Conservation (phyloP, 345 rosid genomes). For the Nasturtium officinale region DNA sequence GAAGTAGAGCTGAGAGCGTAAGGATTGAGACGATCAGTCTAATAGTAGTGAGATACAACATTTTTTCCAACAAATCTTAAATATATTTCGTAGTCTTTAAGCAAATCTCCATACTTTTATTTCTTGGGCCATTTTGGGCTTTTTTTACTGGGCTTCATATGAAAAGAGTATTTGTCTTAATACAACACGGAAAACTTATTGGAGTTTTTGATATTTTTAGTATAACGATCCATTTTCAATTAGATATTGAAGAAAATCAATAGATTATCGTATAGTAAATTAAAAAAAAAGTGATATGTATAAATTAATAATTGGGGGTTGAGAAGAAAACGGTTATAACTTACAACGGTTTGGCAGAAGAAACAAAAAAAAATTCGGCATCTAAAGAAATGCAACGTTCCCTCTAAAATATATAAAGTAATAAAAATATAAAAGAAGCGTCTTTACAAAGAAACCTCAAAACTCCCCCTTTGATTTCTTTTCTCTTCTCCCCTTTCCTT, state of each 20-base stretch:
- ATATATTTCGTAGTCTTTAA: not conserved
- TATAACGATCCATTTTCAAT: not conserved
- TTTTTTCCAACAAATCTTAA: not conserved
- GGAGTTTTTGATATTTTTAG: not conserved
- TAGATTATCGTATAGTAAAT: not conserved
- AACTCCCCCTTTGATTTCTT: not conserved
- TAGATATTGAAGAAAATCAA: not conserved
- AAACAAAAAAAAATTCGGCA: slow-evolving; percentile 11
- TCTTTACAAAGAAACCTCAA: slow-evolving; percentile 32
- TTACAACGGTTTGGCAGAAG: slow-evolving; percentile 22
- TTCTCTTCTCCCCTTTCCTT: slow-evolving; percentile 4
- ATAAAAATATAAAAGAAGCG: slow-evolving; percentile 10
- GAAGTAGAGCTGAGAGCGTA: not conserved
- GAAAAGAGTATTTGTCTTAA: too few relatives aligned
- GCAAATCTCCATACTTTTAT: not conserved
- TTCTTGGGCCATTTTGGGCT: too few relatives aligned
- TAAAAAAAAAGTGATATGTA: not conserved
- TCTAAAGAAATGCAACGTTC: slow-evolving; percentile 33
- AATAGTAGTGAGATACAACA: not conserved
- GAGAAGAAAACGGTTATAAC: slow-evolving; percentile 25
- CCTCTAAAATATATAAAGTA: not conserved
- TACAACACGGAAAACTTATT: too few relatives aligned
- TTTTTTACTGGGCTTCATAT: too few relatives aligned
- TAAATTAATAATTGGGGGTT: not conserved
- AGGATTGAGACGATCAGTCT: not conserved